Evolutionary conservation across 2,329 filamentous ascomycete species (phyloP).

Genomic region (Thelonectria discophora): DNA sequence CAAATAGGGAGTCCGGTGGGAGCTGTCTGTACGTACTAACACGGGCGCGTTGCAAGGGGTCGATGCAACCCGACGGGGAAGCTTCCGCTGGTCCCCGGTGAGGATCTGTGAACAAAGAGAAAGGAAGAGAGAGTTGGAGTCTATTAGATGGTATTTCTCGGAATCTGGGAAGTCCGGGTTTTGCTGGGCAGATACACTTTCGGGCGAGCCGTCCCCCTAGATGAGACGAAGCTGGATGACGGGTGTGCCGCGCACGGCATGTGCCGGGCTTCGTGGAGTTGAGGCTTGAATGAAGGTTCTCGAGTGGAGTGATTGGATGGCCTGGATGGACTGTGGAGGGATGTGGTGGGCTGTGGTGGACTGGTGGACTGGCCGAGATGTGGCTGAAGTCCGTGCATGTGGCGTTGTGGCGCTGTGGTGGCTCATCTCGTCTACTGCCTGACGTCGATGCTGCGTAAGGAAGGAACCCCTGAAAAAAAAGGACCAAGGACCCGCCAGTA

Average conservation of each 20-base stretch:
- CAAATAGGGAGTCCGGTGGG: slow-evolving; percentile 9
- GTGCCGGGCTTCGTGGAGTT: neutral
- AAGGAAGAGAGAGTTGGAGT: no score
- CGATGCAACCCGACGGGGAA: slow-evolving; percentile 16
- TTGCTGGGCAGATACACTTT: neutral
- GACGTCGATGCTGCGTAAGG: slow-evolving; percentile 15
- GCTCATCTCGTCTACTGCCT: neutral
- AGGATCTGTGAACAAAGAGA: neutral
- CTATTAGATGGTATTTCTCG: neutral
- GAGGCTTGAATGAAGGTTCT: slow-evolving; percentile 10
- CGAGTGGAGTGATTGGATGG: neutral
- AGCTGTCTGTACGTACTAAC: slow-evolving; percentile 17
- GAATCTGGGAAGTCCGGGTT: neutral
- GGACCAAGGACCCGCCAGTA: slow-evolving; percentile 31
- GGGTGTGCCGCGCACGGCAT: neutral
- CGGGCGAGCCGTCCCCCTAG: slow-evolving; percentile 10
- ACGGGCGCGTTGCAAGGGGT: slow-evolving; percentile 18
- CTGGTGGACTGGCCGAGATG: slow-evolving; percentile 5
- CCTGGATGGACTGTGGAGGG: neutral
- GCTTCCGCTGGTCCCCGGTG: slow-evolving; percentile 4
- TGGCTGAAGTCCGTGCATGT: slow-evolving; percentile 11
- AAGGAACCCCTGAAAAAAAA: slow-evolving; percentile 37
- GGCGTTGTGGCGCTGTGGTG: slow-evolving; percentile 22
- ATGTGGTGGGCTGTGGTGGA: neutral
- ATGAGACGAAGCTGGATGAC: neutral